Percentiles rank a stretch among this genome's conserved stretches.
Evolutionary conservation across 78 protist species (phyloP).

Genomic region (Salpingoeca rosetta): DNA sequence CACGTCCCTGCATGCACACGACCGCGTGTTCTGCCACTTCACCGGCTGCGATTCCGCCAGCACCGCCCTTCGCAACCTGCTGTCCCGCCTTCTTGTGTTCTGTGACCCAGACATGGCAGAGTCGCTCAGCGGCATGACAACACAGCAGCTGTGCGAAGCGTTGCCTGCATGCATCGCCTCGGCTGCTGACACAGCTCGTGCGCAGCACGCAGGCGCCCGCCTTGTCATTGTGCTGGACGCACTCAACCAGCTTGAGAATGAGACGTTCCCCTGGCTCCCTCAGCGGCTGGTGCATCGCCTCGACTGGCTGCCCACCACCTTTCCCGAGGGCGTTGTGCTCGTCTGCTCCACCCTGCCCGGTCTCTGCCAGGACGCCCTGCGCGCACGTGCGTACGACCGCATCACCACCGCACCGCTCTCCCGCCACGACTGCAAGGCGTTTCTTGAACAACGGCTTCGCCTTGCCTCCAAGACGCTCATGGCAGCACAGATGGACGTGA

Average conservation of each 20-base stretch:
- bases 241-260: slow-evolving; percentile 5
- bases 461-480: not conserved
- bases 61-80: not conserved
- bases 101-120: not conserved
- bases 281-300: not conserved
- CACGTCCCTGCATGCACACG: not conserved
- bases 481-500: not conserved
- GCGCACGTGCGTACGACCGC: not conserved
- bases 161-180: not conserved
- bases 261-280: not conserved
- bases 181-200: not conserved
- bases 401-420: not conserved
- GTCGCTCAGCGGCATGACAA: not conserved
- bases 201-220: not conserved
- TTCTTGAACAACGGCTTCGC: not conserved
- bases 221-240: not conserved
- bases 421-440: not conserved
- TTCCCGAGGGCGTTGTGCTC: not conserved
- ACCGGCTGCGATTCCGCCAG: not conserved
- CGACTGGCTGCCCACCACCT: not conserved
- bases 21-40: not conserved
- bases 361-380: not conserved
- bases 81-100: not conserved
- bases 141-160: not conserved
- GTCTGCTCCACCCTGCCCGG: not conserved